These are phyloP conservation scores for Puccinia brachypodii DNA, from an alignment of 1,284 basidiomycete species.

Conservation along the genomic window DNA sequence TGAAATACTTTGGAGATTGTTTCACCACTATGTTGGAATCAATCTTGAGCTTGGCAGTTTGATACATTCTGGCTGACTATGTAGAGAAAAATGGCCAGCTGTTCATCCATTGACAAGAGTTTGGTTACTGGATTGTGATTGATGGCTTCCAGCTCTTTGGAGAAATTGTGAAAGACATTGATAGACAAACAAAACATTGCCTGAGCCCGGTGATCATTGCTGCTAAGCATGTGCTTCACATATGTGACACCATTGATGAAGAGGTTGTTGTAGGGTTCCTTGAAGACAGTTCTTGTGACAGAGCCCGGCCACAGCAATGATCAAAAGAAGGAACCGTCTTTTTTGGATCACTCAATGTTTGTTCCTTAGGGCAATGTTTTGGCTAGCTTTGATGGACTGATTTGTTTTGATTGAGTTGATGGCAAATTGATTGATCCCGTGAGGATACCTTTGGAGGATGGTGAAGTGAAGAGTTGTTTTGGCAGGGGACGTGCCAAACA, in stretches of 20 bases:
- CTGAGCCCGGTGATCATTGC: background rate
- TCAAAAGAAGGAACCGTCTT: background rate
- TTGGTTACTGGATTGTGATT: background rate
- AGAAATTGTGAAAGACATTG: background rate
- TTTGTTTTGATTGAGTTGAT: background rate
- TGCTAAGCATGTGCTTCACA: background rate
- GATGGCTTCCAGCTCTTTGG: background rate
- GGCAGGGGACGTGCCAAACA: background rate
- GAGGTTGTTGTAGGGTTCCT: background rate
- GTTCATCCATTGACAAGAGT: background rate
- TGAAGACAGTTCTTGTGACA: background rate
- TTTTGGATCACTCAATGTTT: background rate
- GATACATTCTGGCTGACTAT: background rate
- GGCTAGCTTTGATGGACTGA: background rate
- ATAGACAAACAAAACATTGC: background rate
- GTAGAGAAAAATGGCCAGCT: background rate
- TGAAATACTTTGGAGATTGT: constrained; percentile 48
- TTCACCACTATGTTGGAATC: constrained; percentile 50
- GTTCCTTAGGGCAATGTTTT: no score
- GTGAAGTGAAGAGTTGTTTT: background rate
- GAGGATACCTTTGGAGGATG: background rate
- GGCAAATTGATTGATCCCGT: background rate
- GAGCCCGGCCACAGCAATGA: background rate
- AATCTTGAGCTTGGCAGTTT: constrained; percentile 28
- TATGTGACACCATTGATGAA: background rate